Evolutionary conservation across 2,329 filamentous ascomycete species (phyloP).

Genomic region (Tolypocladium ovalisporum): DNA sequence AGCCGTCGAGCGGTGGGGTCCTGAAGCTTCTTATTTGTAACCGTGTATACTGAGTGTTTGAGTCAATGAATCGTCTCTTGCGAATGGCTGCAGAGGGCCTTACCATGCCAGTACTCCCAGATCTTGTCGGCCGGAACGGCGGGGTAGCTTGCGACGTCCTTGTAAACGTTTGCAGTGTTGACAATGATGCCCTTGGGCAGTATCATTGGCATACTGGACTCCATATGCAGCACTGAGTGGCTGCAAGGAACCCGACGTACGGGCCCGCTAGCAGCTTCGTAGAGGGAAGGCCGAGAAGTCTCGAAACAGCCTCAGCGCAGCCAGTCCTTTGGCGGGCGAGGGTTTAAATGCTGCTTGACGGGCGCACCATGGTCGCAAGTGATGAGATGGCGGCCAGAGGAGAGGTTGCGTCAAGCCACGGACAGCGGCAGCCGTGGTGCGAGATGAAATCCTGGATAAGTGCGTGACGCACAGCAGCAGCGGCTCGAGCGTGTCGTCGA

Average conservation of each 20-base stretch:
- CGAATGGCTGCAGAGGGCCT: conserved; percentile 3
- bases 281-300: neutral
- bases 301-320: conserved; percentile 1
- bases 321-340: conserved; percentile 6
- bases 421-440: neutral
- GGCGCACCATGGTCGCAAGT: conserved; percentile 12
- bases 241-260: neutral
- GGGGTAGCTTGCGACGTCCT: conserved; percentile 40
- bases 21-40: conserved; percentile 44
- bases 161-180: conserved; percentile 40
- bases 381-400: neutral
- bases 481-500: too few relatives aligned
- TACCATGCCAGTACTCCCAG: conserved; percentile 47
- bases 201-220: conserved; percentile 28
- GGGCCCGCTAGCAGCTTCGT: neutral
- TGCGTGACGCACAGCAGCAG: neutral
- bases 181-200: conserved; percentile 47
- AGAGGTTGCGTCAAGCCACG: neutral
- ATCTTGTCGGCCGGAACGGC: conserved; percentile 41
- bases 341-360: conserved; percentile 8
- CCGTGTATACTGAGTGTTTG: conserved; percentile 41
- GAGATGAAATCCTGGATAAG: neutral
- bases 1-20: conserved; percentile 53
- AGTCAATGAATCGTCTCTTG: neutral
- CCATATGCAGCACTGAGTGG: conserved; percentile 14